Base-by-base conservation (phyloP, 208 protist genomes). In the Leishmania gerbilli region DNA sequence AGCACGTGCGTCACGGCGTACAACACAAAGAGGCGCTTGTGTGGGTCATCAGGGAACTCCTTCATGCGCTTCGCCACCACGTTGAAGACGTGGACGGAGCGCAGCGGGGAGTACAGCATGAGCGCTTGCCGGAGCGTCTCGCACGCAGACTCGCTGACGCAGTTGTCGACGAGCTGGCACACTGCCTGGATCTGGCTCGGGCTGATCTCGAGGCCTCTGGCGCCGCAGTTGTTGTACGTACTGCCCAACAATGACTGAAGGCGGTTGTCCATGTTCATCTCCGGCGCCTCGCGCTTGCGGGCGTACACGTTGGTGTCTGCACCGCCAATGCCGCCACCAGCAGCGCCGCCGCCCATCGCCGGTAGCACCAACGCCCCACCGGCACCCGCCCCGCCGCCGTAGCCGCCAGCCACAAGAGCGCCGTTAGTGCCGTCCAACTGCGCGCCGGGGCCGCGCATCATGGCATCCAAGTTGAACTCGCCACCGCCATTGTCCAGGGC, bases 41-140 rank as follows among this genome's bases (percentile, higher is more conserved):
- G 89, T 24, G 91, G 91, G 81, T 97, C 94, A 72, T 94, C 91
- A 58, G 87, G 83, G 84, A 90, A 96, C 84, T 89, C 91, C 37
- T 87, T 80, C 88, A 96, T 89, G 53, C 94, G 94, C 87, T 96
- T 97, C 34, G 94, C 90, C 47, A 95, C 80, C 40, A 95, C 88
- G 84, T 90, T 91, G 77, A 97, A 95, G 27, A 91, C 87, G 81
- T 97, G 94, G 11, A 91, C 87, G 13, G 90, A 72, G 68, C 93
- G 91, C 21, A 90, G 83, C n/a, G 91, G 92, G 4, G 84, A 85
- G 77, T 95, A 95, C 19, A 93, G 79, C 64, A 78, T 85, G 49
- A 97, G 85, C 31, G 88, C 85, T 49, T 93, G 81, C 58, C 93
- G 86, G 24, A 97, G 87, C 74, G 82, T 68, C 79, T 88, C 82